A percentile compares a stretch with the other conserved stretches of the same genome.
phyloP scores from a whole-genome alignment of 2,329 filamentous ascomycete species.

The Plectosphaerella plurivora region DNA sequence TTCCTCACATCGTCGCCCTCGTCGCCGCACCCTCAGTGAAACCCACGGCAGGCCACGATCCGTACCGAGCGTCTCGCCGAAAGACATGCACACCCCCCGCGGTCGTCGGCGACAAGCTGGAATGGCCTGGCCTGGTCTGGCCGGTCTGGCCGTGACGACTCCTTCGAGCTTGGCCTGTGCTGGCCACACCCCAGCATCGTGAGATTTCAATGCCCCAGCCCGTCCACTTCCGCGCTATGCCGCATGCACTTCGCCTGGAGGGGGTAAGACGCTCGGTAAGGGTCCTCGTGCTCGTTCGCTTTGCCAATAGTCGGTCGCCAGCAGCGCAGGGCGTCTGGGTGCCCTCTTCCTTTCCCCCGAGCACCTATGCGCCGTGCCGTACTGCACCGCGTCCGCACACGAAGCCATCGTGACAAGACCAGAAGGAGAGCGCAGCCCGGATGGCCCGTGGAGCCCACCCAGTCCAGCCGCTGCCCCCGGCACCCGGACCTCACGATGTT shows the following conservation, averaged over 20 bases:
- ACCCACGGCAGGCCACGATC: neutral
- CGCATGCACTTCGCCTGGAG: neutral
- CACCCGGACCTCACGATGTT: neutral
- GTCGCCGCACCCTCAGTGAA: neutral
- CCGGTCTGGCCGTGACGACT: neutral
- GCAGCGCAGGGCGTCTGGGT: too few relatives aligned
- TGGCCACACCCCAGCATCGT: neutral
- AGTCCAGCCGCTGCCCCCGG: neutral
- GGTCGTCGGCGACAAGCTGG: neutral
- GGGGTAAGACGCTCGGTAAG: neutral
- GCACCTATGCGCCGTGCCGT: neutral
- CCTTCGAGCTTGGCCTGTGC: neutral
- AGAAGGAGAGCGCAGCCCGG: neutral
- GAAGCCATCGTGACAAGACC: slow-evolving; percentile 1
- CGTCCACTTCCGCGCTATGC: neutral
- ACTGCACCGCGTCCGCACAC: neutral
- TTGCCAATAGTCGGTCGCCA: too few relatives aligned
- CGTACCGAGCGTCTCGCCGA: neutral
- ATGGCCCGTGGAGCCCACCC: neutral
- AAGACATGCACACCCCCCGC: neutral
- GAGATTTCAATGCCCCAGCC: neutral
- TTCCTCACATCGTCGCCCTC: neutral
- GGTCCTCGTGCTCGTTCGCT: too few relatives aligned
- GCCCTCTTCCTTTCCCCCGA: too few relatives aligned
- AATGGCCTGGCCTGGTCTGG: neutral